Evolutionary conservation across 148 eudicot genomes (phyloP), one percentile per base, ranked within the genome.

Genomic region (Beta vulgaris): DNA sequence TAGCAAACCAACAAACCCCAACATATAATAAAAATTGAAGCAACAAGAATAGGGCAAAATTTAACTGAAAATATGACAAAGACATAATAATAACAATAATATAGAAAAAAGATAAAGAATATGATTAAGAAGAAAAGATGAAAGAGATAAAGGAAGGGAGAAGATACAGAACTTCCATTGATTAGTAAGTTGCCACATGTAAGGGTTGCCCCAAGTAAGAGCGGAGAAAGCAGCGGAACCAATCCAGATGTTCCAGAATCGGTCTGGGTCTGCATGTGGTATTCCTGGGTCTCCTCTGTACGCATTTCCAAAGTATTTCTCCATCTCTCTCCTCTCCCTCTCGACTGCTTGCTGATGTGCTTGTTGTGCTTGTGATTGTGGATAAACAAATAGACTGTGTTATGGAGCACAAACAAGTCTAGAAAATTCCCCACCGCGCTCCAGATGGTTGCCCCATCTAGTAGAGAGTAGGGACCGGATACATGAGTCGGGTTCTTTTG

Each of bases 211-310:
- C 77, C 82, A 88, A 61, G 92, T 79, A 70, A 87, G 68, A 58
- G 81, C 88, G 35, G 91, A 85, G 90, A 91, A 91, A 14, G 85
- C 88, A 8, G 72, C 67, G 0, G 94, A 85, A 9, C 94, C 97
- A 21, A 87, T 84, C 97, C 96, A 91, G 18, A 93, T 90, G 64
- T 87, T 89, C 43, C 60, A 58, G 76, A 91, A 93, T 0, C 89
- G 80, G 0, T 83, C 88, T 5, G 88, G 85, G 83, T 82, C 91
- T 1, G 90, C 51, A 65, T 93, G 98, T 5, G 98, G 98, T 0
- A 93, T 89, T 6, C 98, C 96, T 25, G 93, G 98, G 91, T 93
- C 96, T 73, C 98, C 98, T 82, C 92, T 87, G 78, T 93, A 91
- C 1, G 98, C 92, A 73, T 90, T 91, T 23, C 93, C 93, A 32